A percentile compares a stretch with the other conserved stretches of the same genome.
phyloP scores from a whole-genome alignment of 768 basidiomycete genomes.

The Hebeloma cylindrosporum region DNA sequence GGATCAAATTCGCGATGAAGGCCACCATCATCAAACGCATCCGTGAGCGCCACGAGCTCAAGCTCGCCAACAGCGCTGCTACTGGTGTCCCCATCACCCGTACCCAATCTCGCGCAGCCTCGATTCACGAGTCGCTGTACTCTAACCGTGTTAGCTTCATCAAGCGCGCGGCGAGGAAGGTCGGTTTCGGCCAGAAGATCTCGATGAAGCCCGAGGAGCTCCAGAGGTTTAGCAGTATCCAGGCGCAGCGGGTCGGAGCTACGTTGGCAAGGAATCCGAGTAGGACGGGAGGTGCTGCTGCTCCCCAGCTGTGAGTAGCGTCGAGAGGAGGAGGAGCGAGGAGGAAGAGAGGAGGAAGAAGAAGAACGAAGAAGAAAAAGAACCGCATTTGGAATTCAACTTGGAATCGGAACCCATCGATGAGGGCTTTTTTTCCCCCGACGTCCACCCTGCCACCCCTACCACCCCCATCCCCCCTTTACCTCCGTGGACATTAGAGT shows the following conservation, averaged over 20 bases:
- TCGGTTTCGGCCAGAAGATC: conserved; percentile 82
- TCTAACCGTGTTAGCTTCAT: conserved; percentile 95
- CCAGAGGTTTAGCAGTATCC: conserved; percentile 82
- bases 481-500: too few relatives aligned
- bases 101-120: conserved; percentile 89
- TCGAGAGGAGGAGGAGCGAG: too few relatives aligned
- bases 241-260: conserved; percentile 72
- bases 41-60: conserved; percentile 66
- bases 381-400: too few relatives aligned
- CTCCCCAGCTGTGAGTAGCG: too few relatives aligned
- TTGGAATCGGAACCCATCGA: too few relatives aligned
- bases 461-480: too few relatives aligned
- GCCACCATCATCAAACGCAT: conserved; percentile 85
- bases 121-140: conserved; percentile 90
- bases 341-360: too few relatives aligned
- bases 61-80: conserved; percentile 42
- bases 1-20: conserved; percentile 97
- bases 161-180: conserved; percentile 78
- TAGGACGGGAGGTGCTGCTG: conserved; percentile 11
- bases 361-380: too few relatives aligned
- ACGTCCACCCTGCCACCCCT: too few relatives aligned
- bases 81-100: conserved; percentile 70
- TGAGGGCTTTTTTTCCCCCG: too few relatives aligned
- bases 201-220: conserved; percentile 81
- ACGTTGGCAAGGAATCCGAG: conserved; percentile 76